Conservation (phyloP, 805 yeast species). For the Nakazawaea laoshanensis region DNA sequence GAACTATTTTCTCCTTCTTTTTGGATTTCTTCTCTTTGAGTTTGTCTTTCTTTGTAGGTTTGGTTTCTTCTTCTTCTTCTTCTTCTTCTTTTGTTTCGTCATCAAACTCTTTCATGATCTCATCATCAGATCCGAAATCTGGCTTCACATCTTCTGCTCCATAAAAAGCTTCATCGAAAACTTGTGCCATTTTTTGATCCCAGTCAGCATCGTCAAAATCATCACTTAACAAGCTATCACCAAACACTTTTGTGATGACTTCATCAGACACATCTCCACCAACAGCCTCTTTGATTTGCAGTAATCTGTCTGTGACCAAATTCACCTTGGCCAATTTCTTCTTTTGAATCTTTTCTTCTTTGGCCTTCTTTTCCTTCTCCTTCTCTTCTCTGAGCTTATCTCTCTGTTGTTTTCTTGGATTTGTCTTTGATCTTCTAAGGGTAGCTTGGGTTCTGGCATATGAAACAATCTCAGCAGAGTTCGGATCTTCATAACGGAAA, state of each 20-base stretch:
- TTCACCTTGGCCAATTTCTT: constrained; percentile 72
- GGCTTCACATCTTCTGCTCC: constrained; percentile 46
- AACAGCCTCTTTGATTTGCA: constrained; percentile 56
- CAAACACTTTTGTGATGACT: constrained; percentile 54
- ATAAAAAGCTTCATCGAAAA: constrained; percentile 81
- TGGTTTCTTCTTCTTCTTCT: constrained; percentile 15
- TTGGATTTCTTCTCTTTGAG: constrained; percentile 43
- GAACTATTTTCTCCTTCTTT: constrained; percentile 52
- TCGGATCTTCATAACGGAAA: constrained; percentile 90
- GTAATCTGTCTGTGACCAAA: constrained; percentile 64
- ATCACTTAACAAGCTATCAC: constrained; percentile 69
- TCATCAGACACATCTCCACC: constrained; percentile 59
- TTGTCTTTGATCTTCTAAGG: constrained; percentile 68
- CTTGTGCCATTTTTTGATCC: constrained; percentile 79
- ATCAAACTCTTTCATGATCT: constrained; percentile 32
- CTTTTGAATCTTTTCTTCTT: constrained; percentile 54
- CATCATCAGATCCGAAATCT: constrained; percentile 58
- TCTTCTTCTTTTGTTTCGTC: constrained; percentile 14
- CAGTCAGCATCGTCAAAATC: constrained; percentile 89
- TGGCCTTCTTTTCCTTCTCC: constrained; percentile 40
- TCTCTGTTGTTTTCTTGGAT: constrained; percentile 75
- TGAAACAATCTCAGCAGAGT: constrained; percentile 82
- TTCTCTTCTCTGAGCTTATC: constrained; percentile 54
- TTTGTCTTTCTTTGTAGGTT: constrained; percentile 40
- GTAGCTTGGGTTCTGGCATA: constrained; percentile 95